Base-by-base conservation (phyloP, 2,329 filamentous ascomycete species). In the Neonectria hederae region DNA sequence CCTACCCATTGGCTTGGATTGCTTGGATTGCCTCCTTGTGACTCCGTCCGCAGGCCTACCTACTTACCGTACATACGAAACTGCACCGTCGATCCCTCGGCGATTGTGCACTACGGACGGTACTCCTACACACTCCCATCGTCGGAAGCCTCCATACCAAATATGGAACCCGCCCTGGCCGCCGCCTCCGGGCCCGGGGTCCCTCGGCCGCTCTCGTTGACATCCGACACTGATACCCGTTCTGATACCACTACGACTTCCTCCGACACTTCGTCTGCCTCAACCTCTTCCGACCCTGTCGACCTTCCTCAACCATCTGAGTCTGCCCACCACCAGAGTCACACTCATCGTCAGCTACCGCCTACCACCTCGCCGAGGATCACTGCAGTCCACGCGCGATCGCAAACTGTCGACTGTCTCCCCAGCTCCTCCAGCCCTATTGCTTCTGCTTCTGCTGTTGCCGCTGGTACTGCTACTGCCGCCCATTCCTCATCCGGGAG, bases 81-180 rank as follows among this genome's bases (percentile, higher is more conserved):
- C 19, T 26, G 48, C n/a, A 21, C 48, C 14, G 28, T 57, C 32
- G 30, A 49, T 61, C 58, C 26, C 43, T 53, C 56, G 52, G 17
- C 49, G 32, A 26, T 62, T 63, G 60, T 63, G 60, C 60, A 63
- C 46, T 49, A 32, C 30, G 10, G 30, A 11, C 30, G 30, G 30
- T 11, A 28, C 35, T 43, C 51, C 28, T 28, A 51, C 54, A 54
- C 60, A 10, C 30, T 32, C 61, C 54, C 26, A 59, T 59, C 51
- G 43, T 53, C 52, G 55, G 19, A 35, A 48, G 51, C 55, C 45
- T 43, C 54, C 28, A 49, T 63, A 43, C 54, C 65, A 62, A 71
- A 71, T 66, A 73, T 72, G 69, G 72, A 73, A 66, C 62, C 68
- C 43, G 65, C 65, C 67, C 70, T 68, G 67, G 63, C 68, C 59